These are phyloP conservation scores for Neofusicoccum sp. DNA, from an alignment of 2,329 filamentous ascomycete genomes.

Conservation along the genomic window DNA sequence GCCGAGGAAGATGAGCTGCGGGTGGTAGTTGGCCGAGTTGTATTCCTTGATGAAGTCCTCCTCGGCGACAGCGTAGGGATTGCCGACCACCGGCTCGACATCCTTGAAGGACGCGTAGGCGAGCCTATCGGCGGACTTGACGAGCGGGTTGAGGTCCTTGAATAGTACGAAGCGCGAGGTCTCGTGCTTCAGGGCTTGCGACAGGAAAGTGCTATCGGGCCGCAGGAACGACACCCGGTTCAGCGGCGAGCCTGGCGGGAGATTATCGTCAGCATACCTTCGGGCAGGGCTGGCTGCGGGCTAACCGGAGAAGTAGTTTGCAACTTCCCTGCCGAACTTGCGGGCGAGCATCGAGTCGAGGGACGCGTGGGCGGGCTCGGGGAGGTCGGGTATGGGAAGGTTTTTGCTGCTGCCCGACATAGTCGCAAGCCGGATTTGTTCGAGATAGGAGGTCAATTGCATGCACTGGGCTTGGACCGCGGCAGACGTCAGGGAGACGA, in stretches of 20 bases:
- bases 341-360: slow-evolving; percentile 69
- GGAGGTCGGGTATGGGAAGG: slow-evolving; percentile 47
- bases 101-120: slow-evolving; percentile 68
- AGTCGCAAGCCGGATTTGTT: slow-evolving; percentile 8
- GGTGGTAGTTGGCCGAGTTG: slow-evolving; percentile 66
- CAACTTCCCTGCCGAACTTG: slow-evolving; percentile 75
- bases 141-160: slow-evolving; percentile 73
- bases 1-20: slow-evolving; percentile 81
- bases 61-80: slow-evolving; percentile 70
- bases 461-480: slow-evolving; percentile 17
- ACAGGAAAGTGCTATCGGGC: slow-evolving; percentile 67
- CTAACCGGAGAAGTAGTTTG: slow-evolving; percentile 74
- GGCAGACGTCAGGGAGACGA: not conserved
- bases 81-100: slow-evolving; percentile 68
- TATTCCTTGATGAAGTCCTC: slow-evolving; percentile 69
- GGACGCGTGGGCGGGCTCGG: slow-evolving; percentile 57
- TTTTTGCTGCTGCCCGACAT: slow-evolving; percentile 16
- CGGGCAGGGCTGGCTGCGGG: not conserved
- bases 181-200: slow-evolving; percentile 63
- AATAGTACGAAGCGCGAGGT: slow-evolving; percentile 73
- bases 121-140: slow-evolving; percentile 59
- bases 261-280: slow-evolving; percentile 11
- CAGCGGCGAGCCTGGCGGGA: slow-evolving; percentile 63
- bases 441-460: slow-evolving; percentile 20
- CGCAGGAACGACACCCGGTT: slow-evolving; percentile 80